Evolutionary conservation across 345 rosid species (phyloP).

Genomic region (Eucalyptus cladocalyx): DNA sequence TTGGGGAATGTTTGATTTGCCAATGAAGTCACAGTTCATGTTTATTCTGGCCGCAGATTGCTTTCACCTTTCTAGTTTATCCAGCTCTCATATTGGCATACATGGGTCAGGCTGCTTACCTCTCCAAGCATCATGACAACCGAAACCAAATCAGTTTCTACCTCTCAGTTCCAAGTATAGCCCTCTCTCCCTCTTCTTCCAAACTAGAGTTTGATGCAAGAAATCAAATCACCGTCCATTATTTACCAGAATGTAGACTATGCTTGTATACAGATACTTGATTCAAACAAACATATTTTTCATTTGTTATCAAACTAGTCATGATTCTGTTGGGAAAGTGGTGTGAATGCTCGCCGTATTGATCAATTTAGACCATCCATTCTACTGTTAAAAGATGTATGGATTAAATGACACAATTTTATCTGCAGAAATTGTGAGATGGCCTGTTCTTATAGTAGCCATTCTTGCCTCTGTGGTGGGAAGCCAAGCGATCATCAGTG

Average conservation of each 20-base stretch:
- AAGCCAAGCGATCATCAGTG: conserved; percentile 98
- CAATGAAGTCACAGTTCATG: neutral
- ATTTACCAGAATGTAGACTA: neutral
- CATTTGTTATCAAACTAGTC: neutral
- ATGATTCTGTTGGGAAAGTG: neutral
- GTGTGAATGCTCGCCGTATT: neutral
- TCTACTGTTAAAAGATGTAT: neutral
- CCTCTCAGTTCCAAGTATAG: conserved; percentile 81
- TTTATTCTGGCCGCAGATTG: conserved; percentile 42
- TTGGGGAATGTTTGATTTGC: neutral
- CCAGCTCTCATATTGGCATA: conserved; percentile 97
- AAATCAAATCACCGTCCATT: neutral
- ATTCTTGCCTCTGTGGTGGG: conserved; percentile 98
- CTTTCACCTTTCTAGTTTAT: conserved; percentile 91
- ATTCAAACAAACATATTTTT: neutral
- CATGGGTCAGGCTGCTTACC: conserved; percentile 99
- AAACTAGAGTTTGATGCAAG: neutral
- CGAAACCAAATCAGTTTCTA: conserved; percentile 64
- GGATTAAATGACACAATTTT: neutral
- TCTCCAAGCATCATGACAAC: conserved; percentile 74
- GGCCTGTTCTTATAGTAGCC: conserved; percentile 82
- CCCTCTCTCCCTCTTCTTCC: neutral
- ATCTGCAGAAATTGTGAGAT: conserved; percentile 50
- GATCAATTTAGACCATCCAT: neutral
- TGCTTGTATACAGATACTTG: neutral